Conservation (phyloP, 2,329 filamentous ascomycete genomes). For the Chrysoporthe puriensis region DNA sequence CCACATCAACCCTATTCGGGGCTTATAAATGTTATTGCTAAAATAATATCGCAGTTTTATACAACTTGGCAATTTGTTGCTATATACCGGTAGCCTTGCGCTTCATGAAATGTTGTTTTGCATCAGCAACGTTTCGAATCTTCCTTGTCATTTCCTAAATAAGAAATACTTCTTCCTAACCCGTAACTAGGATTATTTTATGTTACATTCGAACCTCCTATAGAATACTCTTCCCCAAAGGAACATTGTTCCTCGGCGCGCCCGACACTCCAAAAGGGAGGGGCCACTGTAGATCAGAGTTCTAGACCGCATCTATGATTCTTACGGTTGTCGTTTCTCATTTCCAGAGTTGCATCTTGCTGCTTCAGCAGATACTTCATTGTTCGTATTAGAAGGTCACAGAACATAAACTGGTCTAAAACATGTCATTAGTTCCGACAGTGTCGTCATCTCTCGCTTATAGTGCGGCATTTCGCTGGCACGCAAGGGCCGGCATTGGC, state of each 20-base stretch:
- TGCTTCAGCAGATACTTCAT: not conserved
- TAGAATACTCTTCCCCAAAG: not conserved
- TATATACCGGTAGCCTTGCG: too few relatives aligned
- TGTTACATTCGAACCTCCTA: not conserved
- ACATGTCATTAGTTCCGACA: not conserved
- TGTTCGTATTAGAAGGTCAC: not conserved
- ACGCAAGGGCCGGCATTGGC: not conserved
- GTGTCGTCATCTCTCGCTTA: conserved; percentile 7
- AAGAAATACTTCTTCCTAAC: not conserved
- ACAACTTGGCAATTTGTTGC: not conserved
- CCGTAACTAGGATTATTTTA: not conserved
- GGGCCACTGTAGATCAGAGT: not conserved
- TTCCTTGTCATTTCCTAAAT: not conserved
- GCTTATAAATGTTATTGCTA: not conserved
- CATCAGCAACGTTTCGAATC: not conserved
- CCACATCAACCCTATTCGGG: not conserved
- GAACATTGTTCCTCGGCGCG: not conserved
- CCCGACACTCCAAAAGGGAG: not conserved
- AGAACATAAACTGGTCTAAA: not conserved
- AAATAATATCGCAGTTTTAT: not conserved
- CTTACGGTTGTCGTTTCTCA: not conserved
- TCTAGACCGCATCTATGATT: not conserved
- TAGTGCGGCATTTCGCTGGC: not conserved
- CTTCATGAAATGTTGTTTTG: not conserved
- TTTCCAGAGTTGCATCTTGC: not conserved